Base-by-base conservation (phyloP, 768 basidiomycete genomes). In the Gymnopilus dilepis region DNA sequence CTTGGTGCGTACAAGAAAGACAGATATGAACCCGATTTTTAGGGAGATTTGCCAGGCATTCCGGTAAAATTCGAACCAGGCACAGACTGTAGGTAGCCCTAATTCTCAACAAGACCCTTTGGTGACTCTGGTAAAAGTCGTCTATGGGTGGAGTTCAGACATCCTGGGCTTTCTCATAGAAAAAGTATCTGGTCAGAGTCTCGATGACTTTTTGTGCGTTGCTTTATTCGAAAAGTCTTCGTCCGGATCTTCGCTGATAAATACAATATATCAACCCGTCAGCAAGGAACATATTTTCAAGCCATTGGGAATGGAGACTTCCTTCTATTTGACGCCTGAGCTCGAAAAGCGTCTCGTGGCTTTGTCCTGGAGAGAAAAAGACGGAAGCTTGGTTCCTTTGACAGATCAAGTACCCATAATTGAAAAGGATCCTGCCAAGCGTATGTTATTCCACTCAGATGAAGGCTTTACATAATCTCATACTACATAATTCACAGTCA, bases 51-150 rank as follows among this genome's bases (percentile, higher is more conserved):
- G n/a, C 71, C 74, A 4, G 69, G 62, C 12, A 40, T 70, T 30
- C 73, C 70, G 3, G 45, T 77, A 9, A 72, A 70, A 48, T 75
- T 75, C 47, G 74, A 77, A 45, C 73, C 76, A 4, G 76, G 76
- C 1, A 71, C 73, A 1, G 67, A 73, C 37, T 77, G 76, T 71
- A 51, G 22, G 69, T 63, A 21, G 30, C 26, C n/a, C 8, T 24
- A 19, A 12, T 26, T 51, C 41, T 13, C 8, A 8, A 26, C 1
- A 30, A 34, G 15, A 19, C 30, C 6, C 34, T 11, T 13, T 40
- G 22, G 4, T 21, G 7, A 38, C 19, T 47, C 19, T 40, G 31
- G 48, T 4, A 28, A n/a, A n/a, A 74, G 73, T 74, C 57, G 71
- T 72, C 1, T 77, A 77, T 53, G 76, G 76, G 30, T 73, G 64